A percentile compares a stretch with the other conserved stretches of the same genome.
Conservation (phyloP, 1,139 yeast species). For the Geotrichum australiense region DNA sequence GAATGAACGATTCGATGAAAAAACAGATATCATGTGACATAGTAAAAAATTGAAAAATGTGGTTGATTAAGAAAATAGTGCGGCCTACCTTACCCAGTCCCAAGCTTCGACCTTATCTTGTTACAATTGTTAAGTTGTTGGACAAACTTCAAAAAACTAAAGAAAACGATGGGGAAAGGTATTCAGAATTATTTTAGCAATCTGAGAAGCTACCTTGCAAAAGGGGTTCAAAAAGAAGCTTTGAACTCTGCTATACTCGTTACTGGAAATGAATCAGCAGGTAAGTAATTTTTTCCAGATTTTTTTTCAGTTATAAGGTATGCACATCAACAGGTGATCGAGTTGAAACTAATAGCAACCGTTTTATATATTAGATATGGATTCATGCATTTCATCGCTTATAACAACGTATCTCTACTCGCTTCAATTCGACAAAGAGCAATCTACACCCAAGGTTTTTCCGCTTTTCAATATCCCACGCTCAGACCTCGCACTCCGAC, state of each 20-base stretch:
- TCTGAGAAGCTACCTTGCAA: conserved; percentile 8
- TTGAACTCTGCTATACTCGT: conserved; percentile 38
- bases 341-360: no score
- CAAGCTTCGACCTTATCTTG: no score
- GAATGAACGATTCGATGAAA: no score
- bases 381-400: conserved; percentile 73
- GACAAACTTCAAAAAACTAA: not conserved
- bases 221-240: conserved; percentile 6
- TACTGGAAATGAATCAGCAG: conserved; percentile 76
- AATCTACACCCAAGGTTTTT: conserved; percentile 29
- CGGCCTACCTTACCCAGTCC: no score
- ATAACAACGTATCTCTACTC: conserved; percentile 54
- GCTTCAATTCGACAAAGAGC: conserved; percentile 9
- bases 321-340: no score
- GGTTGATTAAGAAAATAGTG: no score
- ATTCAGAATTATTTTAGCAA: conserved; percentile 9
- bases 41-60: no score
- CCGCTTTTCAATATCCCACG: conserved; percentile 73
- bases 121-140: no score
- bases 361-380: conserved; percentile 60
- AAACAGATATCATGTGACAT: no score
- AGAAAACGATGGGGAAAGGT: conserved; percentile 10
- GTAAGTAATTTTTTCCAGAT: no score
- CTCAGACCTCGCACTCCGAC: conserved; percentile 58
- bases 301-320: no score